Evolutionary conservation across 129 eudicot genomes (phyloP), one percentile per base, ranked within the genome.

Genomic region (Chrysanthemum seticuspe): DNA sequence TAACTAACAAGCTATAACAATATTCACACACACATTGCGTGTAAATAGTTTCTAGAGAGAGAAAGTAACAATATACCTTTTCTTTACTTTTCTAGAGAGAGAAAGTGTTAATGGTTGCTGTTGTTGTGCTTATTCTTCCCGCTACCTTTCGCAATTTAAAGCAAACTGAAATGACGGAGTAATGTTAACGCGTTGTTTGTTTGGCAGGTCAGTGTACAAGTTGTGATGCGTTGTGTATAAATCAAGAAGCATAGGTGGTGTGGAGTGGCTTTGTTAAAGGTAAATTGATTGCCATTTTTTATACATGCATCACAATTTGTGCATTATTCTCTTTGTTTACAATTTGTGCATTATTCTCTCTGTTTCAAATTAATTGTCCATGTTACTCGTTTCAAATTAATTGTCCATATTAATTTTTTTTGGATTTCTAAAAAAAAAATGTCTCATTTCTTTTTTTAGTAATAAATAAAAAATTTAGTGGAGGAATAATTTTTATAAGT

Each of bases 131-230:
- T 73, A 65, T 66, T 65, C 67, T 40, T 72, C 82, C 78, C 82
- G 82, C 77, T 78, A 69, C 15, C 77, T 78, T 78, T 72, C 73
- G 27, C 77, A 27, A 78, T 78, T 78, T 78, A 78, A 78, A 78
- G 82, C 78, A 64, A 72, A 71, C 67, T 59, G 57, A 52, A 52
- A 52, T 13, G 57, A 52, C 8, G 6, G 55, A 4, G 55, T 50
- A 0, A 2, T 8, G 55, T 50, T 50, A 14, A 15, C 57, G 16
- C 45, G 45, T 36, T 5, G 7, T 34, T 34, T 34, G 57, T 52
- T 21, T 21, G 21, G 21, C 21, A 21, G 54, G 10, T 10, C n/a
- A 51, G 5, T 3, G 55, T 51, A 62, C 67, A 62, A 13, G 15
- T 23, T 10, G 21, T 5, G 14, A 10, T 12, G 13, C 15, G 10